These are phyloP conservation scores for Colletotrichum chlorophyti DNA, from an alignment of 2,329 filamentous ascomycete species.

Conservation along the genomic window DNA sequence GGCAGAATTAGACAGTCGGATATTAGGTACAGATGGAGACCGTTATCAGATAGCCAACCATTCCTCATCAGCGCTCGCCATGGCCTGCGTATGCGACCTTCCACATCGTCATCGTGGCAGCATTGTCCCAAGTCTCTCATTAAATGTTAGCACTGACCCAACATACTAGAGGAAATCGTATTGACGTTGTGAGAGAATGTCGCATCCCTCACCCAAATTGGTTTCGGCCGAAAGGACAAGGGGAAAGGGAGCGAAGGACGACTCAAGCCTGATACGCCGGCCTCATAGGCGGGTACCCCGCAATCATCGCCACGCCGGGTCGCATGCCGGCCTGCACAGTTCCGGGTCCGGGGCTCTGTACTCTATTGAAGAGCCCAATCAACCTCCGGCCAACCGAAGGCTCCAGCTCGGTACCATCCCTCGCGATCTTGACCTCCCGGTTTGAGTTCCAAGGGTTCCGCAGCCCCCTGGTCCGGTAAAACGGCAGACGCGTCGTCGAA, in stretches of 20 bases:
- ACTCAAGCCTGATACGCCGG: constrained; percentile 44
- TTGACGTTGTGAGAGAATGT: too few species aligned
- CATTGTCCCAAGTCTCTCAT: not conserved
- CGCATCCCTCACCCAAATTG: too few species aligned
- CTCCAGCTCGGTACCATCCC: constrained; percentile 93
- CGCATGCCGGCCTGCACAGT: constrained; percentile 37
- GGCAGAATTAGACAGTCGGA: constrained; percentile 7
- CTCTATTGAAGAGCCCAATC: constrained; percentile 77
- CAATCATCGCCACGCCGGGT: constrained; percentile 42
- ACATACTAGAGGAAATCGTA: not conserved
- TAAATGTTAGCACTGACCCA: not conserved
- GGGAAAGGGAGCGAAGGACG: too few species aligned
- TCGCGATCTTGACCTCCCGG: constrained; percentile 92
- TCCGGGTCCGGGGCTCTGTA: constrained; percentile 45
- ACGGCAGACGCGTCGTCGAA: constrained; percentile 82
- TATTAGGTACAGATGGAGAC: constrained; percentile 14
- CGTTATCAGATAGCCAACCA: constrained; percentile 7
- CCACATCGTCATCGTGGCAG: not conserved
- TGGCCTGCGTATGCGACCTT: constrained; percentile 17
- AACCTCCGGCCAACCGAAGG: constrained; percentile 79
- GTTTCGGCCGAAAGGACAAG: too few species aligned
- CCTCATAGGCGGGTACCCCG: constrained; percentile 46
- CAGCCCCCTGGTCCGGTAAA: constrained; percentile 85
- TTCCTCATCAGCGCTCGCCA: constrained; percentile 7
- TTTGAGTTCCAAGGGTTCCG: constrained; percentile 96